These are phyloP conservation scores for Sequoiadendron giganteum DNA, from an alignment of 75 land plant species.

Conservation along the genomic window DNA sequence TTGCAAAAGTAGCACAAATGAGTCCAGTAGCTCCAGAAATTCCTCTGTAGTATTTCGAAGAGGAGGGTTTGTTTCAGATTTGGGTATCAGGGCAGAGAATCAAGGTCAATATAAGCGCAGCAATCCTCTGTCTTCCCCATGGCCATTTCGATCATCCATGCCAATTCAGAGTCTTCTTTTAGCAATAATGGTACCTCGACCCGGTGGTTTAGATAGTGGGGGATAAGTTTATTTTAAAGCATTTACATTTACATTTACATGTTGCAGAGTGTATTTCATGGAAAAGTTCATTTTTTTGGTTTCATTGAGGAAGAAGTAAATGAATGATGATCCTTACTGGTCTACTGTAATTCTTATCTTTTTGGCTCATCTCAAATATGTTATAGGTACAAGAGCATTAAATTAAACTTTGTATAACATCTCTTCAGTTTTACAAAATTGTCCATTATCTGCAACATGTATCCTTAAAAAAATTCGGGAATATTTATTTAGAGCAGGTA, in stretches of 20 bases:
- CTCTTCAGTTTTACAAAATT: not conserved
- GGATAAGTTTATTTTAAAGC: not conserved
- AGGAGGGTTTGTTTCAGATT: not conserved
- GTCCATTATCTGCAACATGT: not conserved
- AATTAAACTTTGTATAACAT: not conserved
- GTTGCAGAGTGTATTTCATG: not conserved
- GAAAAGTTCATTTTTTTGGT: not conserved
- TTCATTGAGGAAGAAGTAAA: not conserved
- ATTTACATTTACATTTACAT: not conserved
- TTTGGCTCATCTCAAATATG: not conserved
- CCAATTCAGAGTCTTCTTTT: not conserved
- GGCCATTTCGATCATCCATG: conserved; percentile 5
- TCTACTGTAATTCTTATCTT: not conserved
- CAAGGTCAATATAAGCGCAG: not conserved
- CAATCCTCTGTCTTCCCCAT: not conserved
- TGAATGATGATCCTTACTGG: not conserved
- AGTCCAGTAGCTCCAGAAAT: not conserved
- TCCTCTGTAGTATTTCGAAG: not conserved
- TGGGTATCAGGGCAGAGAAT: not conserved
- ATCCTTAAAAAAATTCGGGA: no score
- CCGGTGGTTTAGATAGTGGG: not conserved
- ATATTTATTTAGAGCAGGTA: no score
- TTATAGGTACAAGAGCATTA: not conserved
- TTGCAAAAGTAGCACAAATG: not conserved
- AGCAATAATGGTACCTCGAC: not conserved